Conservation (phyloP, 176 grass and related monocot genomes). For the Tuctoria greenei region DNA sequence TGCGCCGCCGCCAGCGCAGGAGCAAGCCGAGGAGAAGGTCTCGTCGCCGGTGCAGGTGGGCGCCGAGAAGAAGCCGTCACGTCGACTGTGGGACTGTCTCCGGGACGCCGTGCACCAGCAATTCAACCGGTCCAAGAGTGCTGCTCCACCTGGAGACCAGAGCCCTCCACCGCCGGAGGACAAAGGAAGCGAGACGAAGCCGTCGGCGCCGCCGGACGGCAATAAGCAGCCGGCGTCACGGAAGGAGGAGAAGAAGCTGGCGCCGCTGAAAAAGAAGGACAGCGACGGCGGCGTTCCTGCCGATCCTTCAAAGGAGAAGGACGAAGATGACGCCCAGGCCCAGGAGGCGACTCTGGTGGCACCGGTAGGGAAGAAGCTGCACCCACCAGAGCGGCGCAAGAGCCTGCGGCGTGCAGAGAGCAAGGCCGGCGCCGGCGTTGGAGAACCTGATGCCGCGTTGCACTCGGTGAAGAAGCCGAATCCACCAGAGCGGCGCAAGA, state of each 20-base stretch:
- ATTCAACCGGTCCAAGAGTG: not conserved
- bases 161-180: not conserved
- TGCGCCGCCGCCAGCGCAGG: too few species aligned
- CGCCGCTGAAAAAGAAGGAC: not conserved
- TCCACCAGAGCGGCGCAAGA: conserved; percentile 15
- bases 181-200: not conserved
- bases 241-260: not conserved
- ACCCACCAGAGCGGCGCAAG: conserved; percentile 8
- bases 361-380: not conserved
- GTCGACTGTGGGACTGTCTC: not conserved
- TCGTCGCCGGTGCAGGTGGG: not conserved
- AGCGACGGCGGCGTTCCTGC: not conserved
- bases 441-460: not conserved
- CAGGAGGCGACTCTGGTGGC: too few species aligned
- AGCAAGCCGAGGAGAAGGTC: not conserved
- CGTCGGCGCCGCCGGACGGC: not conserved
- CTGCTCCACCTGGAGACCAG: not conserved
- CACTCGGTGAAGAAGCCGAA: too few species aligned
- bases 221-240: not conserved
- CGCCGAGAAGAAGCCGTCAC: not conserved
- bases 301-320: not conserved
- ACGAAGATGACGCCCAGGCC: not conserved
- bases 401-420: not conserved
- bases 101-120: not conserved
- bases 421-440: not conserved